Evolutionary conservation across 176 grass and related monocot genomes (phyloP).

Genomic region (Aegilops speltoides): DNA sequence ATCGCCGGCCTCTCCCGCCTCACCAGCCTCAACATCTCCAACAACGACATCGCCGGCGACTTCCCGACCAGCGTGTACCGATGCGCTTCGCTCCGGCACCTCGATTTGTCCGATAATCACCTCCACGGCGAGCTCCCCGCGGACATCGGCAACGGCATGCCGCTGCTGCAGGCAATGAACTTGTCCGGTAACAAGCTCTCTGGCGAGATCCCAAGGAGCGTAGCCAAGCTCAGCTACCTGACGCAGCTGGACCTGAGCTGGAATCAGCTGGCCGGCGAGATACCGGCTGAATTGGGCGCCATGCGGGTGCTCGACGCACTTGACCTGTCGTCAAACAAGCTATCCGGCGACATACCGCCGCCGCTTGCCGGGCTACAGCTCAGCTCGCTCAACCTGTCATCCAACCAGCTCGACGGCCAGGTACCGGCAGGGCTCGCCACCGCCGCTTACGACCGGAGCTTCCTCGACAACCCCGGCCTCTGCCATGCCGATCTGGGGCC

Average conservation of each 20-base stretch:
- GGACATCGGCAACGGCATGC: constrained; percentile 44
- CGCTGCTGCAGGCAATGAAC: constrained; percentile 23
- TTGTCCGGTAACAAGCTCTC: constrained; percentile 57
- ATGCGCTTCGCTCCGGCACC: constrained; percentile 37
- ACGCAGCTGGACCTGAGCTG: too few species aligned
- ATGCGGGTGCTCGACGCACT: constrained; percentile 48
- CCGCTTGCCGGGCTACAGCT: constrained; percentile 36
- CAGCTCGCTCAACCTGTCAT: constrained; percentile 65
- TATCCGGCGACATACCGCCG: constrained; percentile 63
- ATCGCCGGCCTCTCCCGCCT: constrained; percentile 48
- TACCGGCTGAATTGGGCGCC: constrained; percentile 54
- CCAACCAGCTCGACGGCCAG: constrained; percentile 62
- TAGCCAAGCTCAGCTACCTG: too few species aligned
- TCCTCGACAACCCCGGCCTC: constrained; percentile 66
- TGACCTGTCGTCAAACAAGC: constrained; percentile 69
- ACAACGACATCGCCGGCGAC: constrained; percentile 40
- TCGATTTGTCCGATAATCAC: constrained; percentile 43
- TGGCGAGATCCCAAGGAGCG: too few species aligned
- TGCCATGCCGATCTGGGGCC: constrained; percentile 30
- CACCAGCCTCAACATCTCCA: constrained; percentile 43
- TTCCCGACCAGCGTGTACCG: constrained; percentile 51
- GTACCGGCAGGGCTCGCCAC: constrained; percentile 44
- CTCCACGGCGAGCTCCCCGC: constrained; percentile 46
- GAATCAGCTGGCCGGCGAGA: not conserved
- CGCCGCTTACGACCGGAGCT: constrained; percentile 51